Base-by-base conservation (phyloP, 139 green algal genomes). In the Chloropicon primus region DNA sequence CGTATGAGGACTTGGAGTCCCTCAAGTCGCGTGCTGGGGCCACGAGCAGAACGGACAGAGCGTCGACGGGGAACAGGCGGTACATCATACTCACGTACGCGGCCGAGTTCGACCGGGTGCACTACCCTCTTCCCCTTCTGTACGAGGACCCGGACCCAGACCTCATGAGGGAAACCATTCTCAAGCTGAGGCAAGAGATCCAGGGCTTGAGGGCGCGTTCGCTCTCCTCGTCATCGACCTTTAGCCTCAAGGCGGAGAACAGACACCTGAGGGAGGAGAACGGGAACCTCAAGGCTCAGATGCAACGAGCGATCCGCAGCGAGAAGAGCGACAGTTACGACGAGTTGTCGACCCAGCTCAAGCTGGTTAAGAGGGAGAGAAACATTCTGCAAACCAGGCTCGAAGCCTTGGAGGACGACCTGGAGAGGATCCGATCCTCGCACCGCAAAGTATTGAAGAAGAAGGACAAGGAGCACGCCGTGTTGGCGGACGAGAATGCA, bases 21-120 rank as follows among this genome's bases (percentile, higher is more conserved):
- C 84, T 97, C 1, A 94, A 93, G 71, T 87, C 72, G 76, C 84
- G 85, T 26, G 86, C 86, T 27, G 76, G 53, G 24, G 76, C 75
- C 21, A 54, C 74, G 17, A 24, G 76, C 26, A 75, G 25, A 21
- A 29, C 5, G 24, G 23, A 5, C 10, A 5, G 41, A 17, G 10
- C 41, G 5, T 26, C 71, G 17, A 5, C 71, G 5, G 87, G 81
- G 76, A 94, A 90, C 85, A 96, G 96, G 76, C 85, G 92, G 24
- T 97, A 97, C 85, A 86, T 97, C 24, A 97, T 97, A 72, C 85
- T 97, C 17, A 96, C 92, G 0, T 96, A 96, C 53, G 85, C 89
- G 2, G 90, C 89, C 1, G 92, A 97, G 84, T 97, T 94, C 83
- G 92, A 97, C 80, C 23, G 90, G 2, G 92, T 96, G 74, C 92